Percentiles rank a stretch among this genome's conserved stretches.
Evolutionary conservation across 805 yeast genomes (phyloP).

Genomic region (Metschnikowia orientalis): DNA sequence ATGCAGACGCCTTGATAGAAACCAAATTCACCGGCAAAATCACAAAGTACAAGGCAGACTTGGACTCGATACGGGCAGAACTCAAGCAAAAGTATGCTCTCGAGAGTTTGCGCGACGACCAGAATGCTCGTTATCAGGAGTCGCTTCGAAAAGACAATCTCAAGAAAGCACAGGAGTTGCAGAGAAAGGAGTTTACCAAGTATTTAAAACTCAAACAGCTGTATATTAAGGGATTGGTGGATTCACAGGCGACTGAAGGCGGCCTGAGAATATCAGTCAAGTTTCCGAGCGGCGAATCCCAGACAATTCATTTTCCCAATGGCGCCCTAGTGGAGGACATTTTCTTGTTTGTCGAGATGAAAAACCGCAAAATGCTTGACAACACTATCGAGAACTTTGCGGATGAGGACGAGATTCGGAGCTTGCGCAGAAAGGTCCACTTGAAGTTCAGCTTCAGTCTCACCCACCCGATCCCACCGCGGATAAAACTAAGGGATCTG

Average conservation of each 20-base stretch:
- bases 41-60: slow-evolving; percentile 56
- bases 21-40: slow-evolving; percentile 42
- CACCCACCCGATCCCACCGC: slow-evolving; percentile 38
- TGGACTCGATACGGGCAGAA: slow-evolving; percentile 58
- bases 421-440: slow-evolving; percentile 20
- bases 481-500: slow-evolving; percentile 25
- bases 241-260: slow-evolving; percentile 14
- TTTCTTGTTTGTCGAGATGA: slow-evolving; percentile 33
- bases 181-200: slow-evolving; percentile 34
- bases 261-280: slow-evolving; percentile 67
- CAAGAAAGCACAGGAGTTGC: slow-evolving; percentile 31
- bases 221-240: slow-evolving; percentile 25
- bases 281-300: slow-evolving; percentile 57
- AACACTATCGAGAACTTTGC: too few species aligned
- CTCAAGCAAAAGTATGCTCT: slow-evolving; percentile 56
- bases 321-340: slow-evolving; percentile 27
- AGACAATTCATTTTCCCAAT: slow-evolving; percentile 33
- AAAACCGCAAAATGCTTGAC: slow-evolving; percentile 39
- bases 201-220: slow-evolving; percentile 29
- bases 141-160: slow-evolving; percentile 66
- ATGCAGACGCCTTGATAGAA: slow-evolving; percentile 29
- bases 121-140: slow-evolving; percentile 71
- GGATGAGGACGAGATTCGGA: slow-evolving; percentile 12
- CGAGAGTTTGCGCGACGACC: slow-evolving; percentile 59
- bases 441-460: slow-evolving; percentile 30